Evolutionary conservation across 1,284 basidiomycete genomes (phyloP).

Genomic region (Vanrija sp.): DNA sequence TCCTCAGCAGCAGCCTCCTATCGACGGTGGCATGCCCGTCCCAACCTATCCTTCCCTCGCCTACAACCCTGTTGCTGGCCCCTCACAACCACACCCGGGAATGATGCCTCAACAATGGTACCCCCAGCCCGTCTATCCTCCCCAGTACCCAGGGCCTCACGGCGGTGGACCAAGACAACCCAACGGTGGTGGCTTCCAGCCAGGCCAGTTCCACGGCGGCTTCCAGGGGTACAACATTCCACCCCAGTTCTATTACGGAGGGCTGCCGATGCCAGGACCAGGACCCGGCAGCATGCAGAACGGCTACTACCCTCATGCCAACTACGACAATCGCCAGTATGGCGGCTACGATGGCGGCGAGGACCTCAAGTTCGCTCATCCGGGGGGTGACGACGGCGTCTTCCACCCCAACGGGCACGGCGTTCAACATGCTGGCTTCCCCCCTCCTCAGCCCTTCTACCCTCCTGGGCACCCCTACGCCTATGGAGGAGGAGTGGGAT

Average conservation of each 20-base stretch:
- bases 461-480: conserved; percentile 43
- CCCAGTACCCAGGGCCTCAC: conserved; percentile 7
- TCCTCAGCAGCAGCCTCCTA: conserved; percentile 8
- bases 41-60: conserved; percentile 16
- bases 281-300: conserved; percentile 46
- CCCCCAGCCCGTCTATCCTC: conserved; percentile 1
- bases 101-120: conserved; percentile 2
- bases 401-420: conserved; percentile 9
- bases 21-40: background rate
- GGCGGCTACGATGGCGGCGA: conserved; percentile 1
- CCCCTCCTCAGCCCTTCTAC: conserved; percentile 19
- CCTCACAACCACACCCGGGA: conserved; percentile 10
- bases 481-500: conserved; percentile 41
- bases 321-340: conserved; percentile 2
- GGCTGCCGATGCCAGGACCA: conserved; percentile 34
- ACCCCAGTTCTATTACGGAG: conserved; percentile 18
- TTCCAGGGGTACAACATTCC: conserved; percentile 1
- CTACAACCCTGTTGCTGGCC: conserved; percentile 12
- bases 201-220: background rate
- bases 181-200: conserved; percentile 16
- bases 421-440: background rate
- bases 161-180: conserved; percentile 9
- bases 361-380: conserved; percentile 2
- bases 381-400: conserved; percentile 2
- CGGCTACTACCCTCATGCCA: conserved; percentile 21